Percentiles rank a stretch among this genome's conserved stretches.
Conservation (phyloP, 192 early-diverging fungal species). For the Coemansia sp. region DNA sequence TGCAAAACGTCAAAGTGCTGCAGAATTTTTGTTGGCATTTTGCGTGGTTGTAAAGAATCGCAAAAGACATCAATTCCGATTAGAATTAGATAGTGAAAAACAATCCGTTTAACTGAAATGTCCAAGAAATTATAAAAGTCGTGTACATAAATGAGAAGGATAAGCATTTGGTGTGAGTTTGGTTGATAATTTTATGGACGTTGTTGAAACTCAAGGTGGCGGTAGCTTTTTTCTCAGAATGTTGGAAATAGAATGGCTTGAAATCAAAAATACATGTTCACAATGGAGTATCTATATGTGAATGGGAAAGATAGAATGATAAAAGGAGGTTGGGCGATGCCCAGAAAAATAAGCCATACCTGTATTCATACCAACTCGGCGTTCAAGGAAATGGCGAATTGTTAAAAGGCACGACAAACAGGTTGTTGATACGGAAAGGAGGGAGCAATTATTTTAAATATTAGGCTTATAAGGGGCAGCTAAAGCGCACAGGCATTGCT, state of each 20-base stretch:
- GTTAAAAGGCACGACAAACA: neutral
- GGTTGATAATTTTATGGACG: neutral
- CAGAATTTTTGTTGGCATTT: neutral
- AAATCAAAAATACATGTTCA: neutral
- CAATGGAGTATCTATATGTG: neutral
- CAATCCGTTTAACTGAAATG: neutral
- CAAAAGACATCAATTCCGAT: neutral
- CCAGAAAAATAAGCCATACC: constrained; percentile 4
- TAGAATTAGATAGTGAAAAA: neutral
- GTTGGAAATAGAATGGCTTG: constrained; percentile 2
- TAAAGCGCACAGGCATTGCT: constrained; percentile 10
- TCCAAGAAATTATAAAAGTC: neutral
- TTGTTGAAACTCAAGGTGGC: neutral
- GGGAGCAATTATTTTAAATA: constrained; percentile 2
- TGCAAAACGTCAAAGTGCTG: neutral
- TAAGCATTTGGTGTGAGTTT: neutral
- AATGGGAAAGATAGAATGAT: neutral
- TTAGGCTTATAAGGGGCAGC: constrained; percentile 2
- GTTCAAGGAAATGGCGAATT: neutral
- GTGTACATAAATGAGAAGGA: neutral
- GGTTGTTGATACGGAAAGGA: constrained; percentile 2
- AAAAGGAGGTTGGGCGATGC: neutral
- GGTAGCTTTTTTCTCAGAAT: neutral
- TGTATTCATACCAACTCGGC: neutral
- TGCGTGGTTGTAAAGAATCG: neutral